phyloP scores from a whole-genome alignment of 495 filamentous ascomycete species.

The Collariella sp. region DNA sequence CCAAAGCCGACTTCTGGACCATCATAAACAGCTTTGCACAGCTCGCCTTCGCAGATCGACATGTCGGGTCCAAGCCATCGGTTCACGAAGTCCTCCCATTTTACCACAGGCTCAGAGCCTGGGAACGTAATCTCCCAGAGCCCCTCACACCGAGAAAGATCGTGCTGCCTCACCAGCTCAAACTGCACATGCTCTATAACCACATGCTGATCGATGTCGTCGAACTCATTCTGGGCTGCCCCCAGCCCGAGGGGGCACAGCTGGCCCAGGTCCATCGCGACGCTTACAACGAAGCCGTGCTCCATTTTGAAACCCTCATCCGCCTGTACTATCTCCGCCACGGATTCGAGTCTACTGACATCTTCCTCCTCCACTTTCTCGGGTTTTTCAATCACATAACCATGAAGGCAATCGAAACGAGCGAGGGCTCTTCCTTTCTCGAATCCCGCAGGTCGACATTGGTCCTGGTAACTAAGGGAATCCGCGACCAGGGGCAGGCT shows the following conservation, averaged over 20 bases:
- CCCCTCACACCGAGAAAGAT: conserved; percentile 27
- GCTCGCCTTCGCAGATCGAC: conserved; percentile 12
- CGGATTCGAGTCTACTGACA: conserved; percentile 30
- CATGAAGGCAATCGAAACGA: conserved; percentile 19
- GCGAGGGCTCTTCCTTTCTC: conserved; percentile 6
- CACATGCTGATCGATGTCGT: conserved; percentile 19
- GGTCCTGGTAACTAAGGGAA: conserved; percentile 29
- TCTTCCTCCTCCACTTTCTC: conserved; percentile 29
- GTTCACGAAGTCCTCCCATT: conserved; percentile 20
- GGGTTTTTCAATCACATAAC: conserved; percentile 24
- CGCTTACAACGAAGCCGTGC: conserved; percentile 20
- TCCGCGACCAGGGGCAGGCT: conserved; percentile 28
- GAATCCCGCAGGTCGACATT: conserved; percentile 28
- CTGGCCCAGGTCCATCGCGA: conserved; percentile 12
- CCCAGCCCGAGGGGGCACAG: conserved; percentile 9
- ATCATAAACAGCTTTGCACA: conserved; percentile 26
- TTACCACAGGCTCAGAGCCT: conserved; percentile 20
- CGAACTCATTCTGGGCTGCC: conserved; percentile 14
- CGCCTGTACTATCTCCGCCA: conserved; percentile 37
- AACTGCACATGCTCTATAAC: conserved; percentile 28
- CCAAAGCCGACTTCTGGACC: conserved; percentile 29
- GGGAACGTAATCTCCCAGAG: conserved; percentile 28
- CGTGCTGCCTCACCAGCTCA: conserved; percentile 31
- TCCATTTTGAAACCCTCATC: conserved; percentile 28
- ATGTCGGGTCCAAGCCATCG: conserved; percentile 6